phyloP scores from a whole-genome alignment of 495 filamentous ascomycete genomes.

The Echria macrotheca region DNA sequence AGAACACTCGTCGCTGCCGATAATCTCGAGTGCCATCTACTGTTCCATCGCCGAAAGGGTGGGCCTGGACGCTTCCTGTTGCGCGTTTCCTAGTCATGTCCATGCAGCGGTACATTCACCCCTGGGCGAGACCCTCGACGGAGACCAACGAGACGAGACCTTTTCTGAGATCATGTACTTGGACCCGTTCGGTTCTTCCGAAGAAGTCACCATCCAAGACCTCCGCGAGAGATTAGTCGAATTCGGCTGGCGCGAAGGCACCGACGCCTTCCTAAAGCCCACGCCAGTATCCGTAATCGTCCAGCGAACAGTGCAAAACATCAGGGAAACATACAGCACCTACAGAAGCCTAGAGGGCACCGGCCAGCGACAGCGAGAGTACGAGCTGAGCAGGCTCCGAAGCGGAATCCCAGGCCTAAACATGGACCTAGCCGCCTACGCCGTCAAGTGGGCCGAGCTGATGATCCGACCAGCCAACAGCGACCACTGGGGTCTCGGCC shows the following conservation, averaged over 20 bases:
- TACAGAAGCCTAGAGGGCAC: conserved; percentile 20
- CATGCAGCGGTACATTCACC: conserved; percentile 64
- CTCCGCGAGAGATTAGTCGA: conserved; percentile 56
- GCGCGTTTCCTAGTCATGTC: conserved; percentile 74
- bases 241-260: conserved; percentile 55
- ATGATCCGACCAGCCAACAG: conserved; percentile 50
- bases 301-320: conserved; percentile 73
- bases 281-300: conserved; percentile 61
- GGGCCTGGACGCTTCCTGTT: conserved; percentile 65
- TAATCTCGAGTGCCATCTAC: conserved; percentile 63
- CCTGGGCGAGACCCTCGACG: conserved; percentile 58
- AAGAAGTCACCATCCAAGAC: conserved; percentile 56
- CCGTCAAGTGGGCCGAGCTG: conserved; percentile 67
- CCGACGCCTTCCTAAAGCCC: conserved; percentile 52
- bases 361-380: conserved; percentile 2
- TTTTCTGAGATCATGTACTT: conserved; percentile 73
- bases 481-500: conserved; percentile 39
- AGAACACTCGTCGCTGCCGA: conserved; percentile 66
- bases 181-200: conserved; percentile 70
- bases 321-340: conserved; percentile 47
- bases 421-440: conserved; percentile 66
- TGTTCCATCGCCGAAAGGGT: conserved; percentile 46
- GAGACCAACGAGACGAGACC: conserved; percentile 30
- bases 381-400: conserved; percentile 34
- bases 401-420: conserved; percentile 40